Conservation (phyloP, 139 green algal species). For the Chlamydomonas sp. region DNA sequence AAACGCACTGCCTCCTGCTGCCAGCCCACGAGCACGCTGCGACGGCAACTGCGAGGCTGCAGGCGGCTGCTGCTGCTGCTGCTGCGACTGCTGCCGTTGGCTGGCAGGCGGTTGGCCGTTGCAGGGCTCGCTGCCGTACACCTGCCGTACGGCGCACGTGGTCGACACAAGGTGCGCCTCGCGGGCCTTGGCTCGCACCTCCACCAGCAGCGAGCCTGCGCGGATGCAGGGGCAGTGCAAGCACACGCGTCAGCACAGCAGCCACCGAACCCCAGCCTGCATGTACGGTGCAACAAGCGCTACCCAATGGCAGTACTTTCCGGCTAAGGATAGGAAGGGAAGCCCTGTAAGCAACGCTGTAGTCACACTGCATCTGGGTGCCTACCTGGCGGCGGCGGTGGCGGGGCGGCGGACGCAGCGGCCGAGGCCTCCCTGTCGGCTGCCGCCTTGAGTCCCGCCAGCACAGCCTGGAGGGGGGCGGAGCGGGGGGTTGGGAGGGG, state of each 20-base stretch:
- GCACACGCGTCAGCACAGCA: no score
- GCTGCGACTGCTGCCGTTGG: neutral
- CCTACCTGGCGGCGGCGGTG: neutral
- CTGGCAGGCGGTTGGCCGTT: neutral
- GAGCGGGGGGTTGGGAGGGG: neutral
- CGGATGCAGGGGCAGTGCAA: neutral
- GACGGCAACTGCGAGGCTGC: neutral
- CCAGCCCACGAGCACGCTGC: neutral
- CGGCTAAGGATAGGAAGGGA: no score
- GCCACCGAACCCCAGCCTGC: neutral
- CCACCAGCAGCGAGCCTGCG: constrained; percentile 1
- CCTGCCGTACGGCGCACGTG: neutral
- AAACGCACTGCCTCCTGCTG: no score
- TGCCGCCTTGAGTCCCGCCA: neutral
- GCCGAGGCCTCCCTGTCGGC: constrained; percentile 1
- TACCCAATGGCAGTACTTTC: no score
- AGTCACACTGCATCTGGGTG: neutral
- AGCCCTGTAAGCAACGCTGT: no score
- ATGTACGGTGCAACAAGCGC: neutral
- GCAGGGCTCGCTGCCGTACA: neutral
- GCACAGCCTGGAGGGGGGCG: neutral
- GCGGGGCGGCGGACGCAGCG: neutral
- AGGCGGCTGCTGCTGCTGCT: neutral
- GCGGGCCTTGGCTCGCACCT: neutral
- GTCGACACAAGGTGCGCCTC: constrained; percentile 14